Percentiles rank a stretch among this genome's conserved stretches.
Evolutionary conservation across 192 early-diverging fungal species (phyloP).

Genomic region (Dimargaris cristalligena): DNA sequence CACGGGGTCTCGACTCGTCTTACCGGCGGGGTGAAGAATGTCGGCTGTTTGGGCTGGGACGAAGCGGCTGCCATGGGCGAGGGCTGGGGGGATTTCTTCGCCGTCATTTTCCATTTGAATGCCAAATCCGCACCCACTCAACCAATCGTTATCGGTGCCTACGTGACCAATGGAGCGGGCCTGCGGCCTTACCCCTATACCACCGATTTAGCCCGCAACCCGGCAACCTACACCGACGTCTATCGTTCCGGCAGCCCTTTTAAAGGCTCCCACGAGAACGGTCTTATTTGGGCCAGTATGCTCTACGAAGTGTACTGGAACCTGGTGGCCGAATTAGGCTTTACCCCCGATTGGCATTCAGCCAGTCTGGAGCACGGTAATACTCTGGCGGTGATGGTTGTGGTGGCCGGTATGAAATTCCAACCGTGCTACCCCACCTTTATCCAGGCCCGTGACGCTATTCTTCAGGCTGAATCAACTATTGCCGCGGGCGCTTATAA

Average conservation of each 20-base stretch:
- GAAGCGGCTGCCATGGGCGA: constrained; percentile 87
- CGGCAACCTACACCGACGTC: constrained; percentile 60
- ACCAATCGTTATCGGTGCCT: constrained; percentile 39
- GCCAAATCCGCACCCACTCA: constrained; percentile 31
- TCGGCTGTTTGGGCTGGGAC: constrained; percentile 71
- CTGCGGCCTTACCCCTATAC: constrained; percentile 41
- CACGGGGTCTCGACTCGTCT: constrained; percentile 85
- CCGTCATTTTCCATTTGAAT: constrained; percentile 45
- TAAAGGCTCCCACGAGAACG: constrained; percentile 82
- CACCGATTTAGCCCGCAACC: constrained; percentile 56
- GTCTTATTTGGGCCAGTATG: constrained; percentile 84
- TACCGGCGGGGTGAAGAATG: constrained; percentile 81
- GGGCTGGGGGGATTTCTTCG: constrained; percentile 91
- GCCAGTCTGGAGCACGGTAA: constrained; percentile 27
- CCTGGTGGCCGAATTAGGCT: constrained; percentile 40
- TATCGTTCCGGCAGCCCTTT: constrained; percentile 41
- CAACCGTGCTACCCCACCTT: constrained; percentile 52
- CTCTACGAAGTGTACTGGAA: constrained; percentile 74
- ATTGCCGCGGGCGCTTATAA: constrained; percentile 28
- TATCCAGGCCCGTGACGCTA: constrained; percentile 40
- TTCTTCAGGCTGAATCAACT: constrained; percentile 34
- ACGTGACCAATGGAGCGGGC: constrained; percentile 25
- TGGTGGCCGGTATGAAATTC: constrained; percentile 37
- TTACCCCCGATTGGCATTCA: constrained; percentile 34
- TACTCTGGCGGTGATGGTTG: constrained; percentile 25